These are phyloP conservation scores for Boletus pseudo-olivaceus DNA, from an alignment of 768 basidiomycete genomes.

Conservation along the genomic window DNA sequence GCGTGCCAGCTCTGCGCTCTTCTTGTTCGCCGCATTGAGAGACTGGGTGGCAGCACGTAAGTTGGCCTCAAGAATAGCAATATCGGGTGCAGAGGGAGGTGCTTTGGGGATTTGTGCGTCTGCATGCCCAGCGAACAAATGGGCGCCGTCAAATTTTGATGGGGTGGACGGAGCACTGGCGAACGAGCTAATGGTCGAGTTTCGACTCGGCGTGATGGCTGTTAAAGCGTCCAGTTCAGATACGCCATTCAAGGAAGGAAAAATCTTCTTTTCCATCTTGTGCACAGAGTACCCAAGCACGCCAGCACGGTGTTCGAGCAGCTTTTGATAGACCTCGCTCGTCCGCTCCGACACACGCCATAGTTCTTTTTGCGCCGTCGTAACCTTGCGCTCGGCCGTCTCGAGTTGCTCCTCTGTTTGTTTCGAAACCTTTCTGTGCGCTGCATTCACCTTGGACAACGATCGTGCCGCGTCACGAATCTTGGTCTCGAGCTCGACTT, in stretches of 20 bases:
- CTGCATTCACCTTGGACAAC: slow-evolving; percentile 61
- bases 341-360: slow-evolving; percentile 63
- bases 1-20: slow-evolving; percentile 57
- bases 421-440: slow-evolving; percentile 55
- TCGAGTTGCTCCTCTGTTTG: slow-evolving; percentile 71
- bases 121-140: slow-evolving; percentile 81
- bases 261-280: slow-evolving; percentile 57
- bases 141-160: slow-evolving; percentile 76
- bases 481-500: slow-evolving; percentile 77
- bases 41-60: slow-evolving; percentile 59
- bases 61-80: slow-evolving; percentile 58
- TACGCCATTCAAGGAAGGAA: slow-evolving; percentile 24
- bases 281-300: slow-evolving; percentile 73
- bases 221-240: slow-evolving; percentile 44
- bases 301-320: slow-evolving; percentile 81
- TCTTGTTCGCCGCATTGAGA: slow-evolving; percentile 54
- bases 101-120: slow-evolving; percentile 53
- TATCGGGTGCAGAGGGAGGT: slow-evolving; percentile 43
- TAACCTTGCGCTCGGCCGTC: slow-evolving; percentile 69
- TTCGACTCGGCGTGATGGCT: slow-evolving; percentile 49
- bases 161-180: slow-evolving; percentile 42
- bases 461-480: slow-evolving; percentile 84
- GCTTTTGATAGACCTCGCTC: slow-evolving; percentile 55
- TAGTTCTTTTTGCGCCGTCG: slow-evolving; percentile 65
- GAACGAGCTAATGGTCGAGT: slow-evolving; percentile 49